A percentile compares a stretch with the other conserved stretches of the same genome.
Conservation (phyloP, 805 yeast species). For the Groenewaldozyma salmanticensis region DNA sequence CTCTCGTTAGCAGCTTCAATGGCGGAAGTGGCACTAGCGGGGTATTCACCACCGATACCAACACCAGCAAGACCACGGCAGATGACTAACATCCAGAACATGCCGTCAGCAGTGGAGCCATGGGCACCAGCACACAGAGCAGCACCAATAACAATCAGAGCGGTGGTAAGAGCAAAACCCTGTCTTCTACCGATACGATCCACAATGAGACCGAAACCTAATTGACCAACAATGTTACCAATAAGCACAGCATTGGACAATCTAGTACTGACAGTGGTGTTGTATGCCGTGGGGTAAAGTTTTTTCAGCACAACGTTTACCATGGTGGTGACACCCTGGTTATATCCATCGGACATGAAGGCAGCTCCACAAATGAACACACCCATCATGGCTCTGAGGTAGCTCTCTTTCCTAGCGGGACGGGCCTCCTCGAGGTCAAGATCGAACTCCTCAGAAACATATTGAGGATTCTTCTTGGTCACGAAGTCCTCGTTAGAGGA, state of each 20-base stretch:
- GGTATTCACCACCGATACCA: slow-evolving; percentile 84
- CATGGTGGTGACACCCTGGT: slow-evolving; percentile 3
- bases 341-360: slow-evolving; percentile 8
- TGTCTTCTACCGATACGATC: slow-evolving; percentile 12
- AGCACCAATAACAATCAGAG: slow-evolving; percentile 52
- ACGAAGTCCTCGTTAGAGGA: not conserved
- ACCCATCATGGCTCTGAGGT: slow-evolving; percentile 5
- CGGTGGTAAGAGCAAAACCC: slow-evolving; percentile 54
- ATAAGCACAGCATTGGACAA: slow-evolving; percentile 11
- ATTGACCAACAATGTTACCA: slow-evolving; percentile 12
- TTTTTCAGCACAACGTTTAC: slow-evolving; percentile 1
- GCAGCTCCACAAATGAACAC: slow-evolving; percentile 7
- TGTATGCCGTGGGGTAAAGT: slow-evolving; percentile 4
- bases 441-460: not conserved
- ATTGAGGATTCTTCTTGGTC: not conserved
- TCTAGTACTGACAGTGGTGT: slow-evolving; percentile 6
- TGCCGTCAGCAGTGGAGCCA: slow-evolving; percentile 46
- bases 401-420: not conserved
- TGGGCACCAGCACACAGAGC: slow-evolving; percentile 61
- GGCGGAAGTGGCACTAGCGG: slow-evolving; percentile 34
- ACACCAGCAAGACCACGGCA: slow-evolving; percentile 66
- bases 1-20: slow-evolving; percentile 10
- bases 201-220: slow-evolving; percentile 9
- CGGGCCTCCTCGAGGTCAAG: not conserved
- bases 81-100: slow-evolving; percentile 68